A percentile compares a stretch with the other conserved stretches of the same genome.
These are phyloP conservation scores for Fagus sylvatica DNA, from an alignment of 306 rosid species.

Conservation along the genomic window DNA sequence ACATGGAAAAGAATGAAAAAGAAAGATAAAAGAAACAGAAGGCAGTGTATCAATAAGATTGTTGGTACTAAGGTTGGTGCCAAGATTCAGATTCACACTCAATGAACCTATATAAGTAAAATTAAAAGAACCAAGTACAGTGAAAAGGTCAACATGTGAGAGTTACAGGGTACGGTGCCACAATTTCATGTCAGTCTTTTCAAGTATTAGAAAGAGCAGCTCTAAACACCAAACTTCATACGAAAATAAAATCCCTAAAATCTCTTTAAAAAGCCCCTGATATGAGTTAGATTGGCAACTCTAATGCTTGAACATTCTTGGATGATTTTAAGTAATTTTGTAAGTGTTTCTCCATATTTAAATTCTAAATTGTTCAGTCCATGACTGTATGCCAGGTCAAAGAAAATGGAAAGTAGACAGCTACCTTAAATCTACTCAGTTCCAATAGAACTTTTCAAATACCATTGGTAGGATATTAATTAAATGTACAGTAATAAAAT, in stretches of 20 bases:
- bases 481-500: not conserved
- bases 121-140: not conserved
- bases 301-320: not conserved
- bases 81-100: not conserved
- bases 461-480: not conserved
- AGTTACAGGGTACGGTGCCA: not conserved
- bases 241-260: not conserved
- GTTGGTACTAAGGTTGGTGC: not conserved
- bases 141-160: not conserved
- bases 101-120: not conserved
- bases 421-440: not conserved
- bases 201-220: not conserved
- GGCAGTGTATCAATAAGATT: not conserved
- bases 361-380: not conserved
- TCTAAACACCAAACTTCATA: not conserved
- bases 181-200: not conserved
- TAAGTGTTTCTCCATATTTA: not conserved
- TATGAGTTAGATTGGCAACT: not conserved
- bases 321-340: not conserved
- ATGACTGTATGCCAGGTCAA: not conserved
- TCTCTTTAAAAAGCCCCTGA: not conserved
- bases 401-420: not conserved
- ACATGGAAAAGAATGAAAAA: not conserved
- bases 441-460: not conserved
- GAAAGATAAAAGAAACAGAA: constrained; percentile 1